Evolutionary conservation across 192 early-diverging fungal species (phyloP), one percentile per base, ranked within the genome.

Genomic region (Linnemannia exigua): DNA sequence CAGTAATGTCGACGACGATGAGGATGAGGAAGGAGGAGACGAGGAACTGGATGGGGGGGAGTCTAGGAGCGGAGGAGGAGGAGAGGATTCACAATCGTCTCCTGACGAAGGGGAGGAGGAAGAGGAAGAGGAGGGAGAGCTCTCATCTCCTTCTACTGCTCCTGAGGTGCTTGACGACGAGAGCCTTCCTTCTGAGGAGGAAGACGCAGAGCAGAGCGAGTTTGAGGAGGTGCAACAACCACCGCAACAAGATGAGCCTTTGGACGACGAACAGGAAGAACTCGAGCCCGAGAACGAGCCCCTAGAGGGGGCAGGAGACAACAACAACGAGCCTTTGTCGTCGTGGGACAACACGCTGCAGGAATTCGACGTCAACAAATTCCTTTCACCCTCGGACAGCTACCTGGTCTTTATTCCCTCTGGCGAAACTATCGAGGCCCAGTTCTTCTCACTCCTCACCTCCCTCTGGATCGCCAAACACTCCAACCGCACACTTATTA

Each of bases 391-490:
- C 11, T 51, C 74, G 22, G 47, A 76, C 15, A 86, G 69, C 66
- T 86, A 77, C 37, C 51, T 86, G 37, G 15, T 86, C 14, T 86
- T 80, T 74, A 50, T 86, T 5, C 84, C 84, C 36, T 86, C 78
- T 5, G 84, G 84, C 15, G 70, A 86, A 31, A 86, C 84, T 19
- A 86, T 86, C 61, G 84, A 86, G 33, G 75, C 70, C 33, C 84
- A 86, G 37, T 80, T 75, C 66, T 86, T 80, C 31, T 77, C 78
- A 0, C 54, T 86, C 17, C 19, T 80, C n/a, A 86, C 84, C 9
- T 70, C 84, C 11, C 61, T 86, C 58, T 86, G 84, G 84, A 86
- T 86, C 37, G 84, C 84, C 41, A 86, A 69, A 35, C 84, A 86
- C 41, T 86, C 84, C 2, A 80, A 80, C 41, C 78, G 84, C 5